Percentiles rank a stretch among this genome's conserved stretches.
Evolutionary conservation across 1,284 basidiomycete genomes (phyloP).

Genomic region (Tylopilus sp.): DNA sequence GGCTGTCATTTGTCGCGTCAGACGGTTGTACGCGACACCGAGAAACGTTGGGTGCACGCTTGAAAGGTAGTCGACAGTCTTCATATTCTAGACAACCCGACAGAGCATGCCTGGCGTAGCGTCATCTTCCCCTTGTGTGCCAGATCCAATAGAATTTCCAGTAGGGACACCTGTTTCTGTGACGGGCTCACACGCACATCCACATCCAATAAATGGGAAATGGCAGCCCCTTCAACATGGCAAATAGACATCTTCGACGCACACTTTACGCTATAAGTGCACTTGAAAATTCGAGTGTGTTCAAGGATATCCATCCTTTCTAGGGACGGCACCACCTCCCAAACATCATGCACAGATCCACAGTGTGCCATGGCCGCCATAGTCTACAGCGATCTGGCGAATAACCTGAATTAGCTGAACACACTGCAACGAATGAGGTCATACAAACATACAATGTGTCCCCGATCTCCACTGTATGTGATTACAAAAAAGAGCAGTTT

Average conservation of each 20-base stretch:
- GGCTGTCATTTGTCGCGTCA: too few species aligned
- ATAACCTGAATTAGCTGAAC: slow-evolving; percentile 36
- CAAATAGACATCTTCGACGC: background rate
- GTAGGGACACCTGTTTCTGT: too few species aligned
- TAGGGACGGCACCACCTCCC: slow-evolving; percentile 36
- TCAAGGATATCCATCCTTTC: slow-evolving; percentile 33
- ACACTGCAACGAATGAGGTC: background rate
- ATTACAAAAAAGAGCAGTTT: slow-evolving; percentile 32
- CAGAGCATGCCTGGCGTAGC: too few species aligned
- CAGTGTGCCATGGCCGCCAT: slow-evolving; percentile 38
- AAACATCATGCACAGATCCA: slow-evolving; percentile 44
- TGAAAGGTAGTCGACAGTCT: too few species aligned
- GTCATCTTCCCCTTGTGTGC: too few species aligned
- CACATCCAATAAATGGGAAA: too few species aligned
- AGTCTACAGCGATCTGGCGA: slow-evolving; percentile 37
- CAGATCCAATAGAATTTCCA: too few species aligned
- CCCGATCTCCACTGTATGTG: slow-evolving; percentile 57
- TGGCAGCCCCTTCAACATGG: too few species aligned
- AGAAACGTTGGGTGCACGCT: too few species aligned
- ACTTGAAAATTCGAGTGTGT: background rate
- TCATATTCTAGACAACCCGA: too few species aligned
- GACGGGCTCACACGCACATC: too few species aligned
- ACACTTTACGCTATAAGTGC: background rate
- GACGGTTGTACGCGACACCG: too few species aligned
- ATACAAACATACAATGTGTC: slow-evolving; percentile 34